Conservation (phyloP, 352 stramenopile species). For the Globisporangium okanoganense region DNA sequence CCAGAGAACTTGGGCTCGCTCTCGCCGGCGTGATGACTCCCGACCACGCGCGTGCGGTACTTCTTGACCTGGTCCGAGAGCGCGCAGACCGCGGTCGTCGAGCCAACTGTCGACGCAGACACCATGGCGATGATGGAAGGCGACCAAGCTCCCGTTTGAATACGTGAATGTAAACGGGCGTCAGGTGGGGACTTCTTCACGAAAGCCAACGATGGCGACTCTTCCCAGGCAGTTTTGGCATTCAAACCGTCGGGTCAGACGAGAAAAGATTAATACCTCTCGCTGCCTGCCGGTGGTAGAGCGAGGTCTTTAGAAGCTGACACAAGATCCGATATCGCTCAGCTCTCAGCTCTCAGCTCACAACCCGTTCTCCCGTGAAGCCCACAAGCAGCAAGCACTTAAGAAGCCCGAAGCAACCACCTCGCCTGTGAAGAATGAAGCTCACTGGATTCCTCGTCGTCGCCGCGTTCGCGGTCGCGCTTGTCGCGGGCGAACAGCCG, state of each 20-base stretch:
- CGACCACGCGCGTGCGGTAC: constrained; percentile 61
- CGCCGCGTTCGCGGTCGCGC: neutral
- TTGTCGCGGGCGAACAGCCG: neutral
- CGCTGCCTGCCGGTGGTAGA: too few relatives aligned
- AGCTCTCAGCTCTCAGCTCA: too few relatives aligned
- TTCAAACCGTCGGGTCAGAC: neutral
- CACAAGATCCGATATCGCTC: neutral
- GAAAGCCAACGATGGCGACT: neutral
- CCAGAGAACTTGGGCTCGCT: constrained; percentile 20
- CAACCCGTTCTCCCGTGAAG: neutral
- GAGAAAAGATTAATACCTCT: too few relatives aligned
- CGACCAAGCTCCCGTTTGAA: neutral
- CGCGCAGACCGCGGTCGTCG: constrained; percentile 59
- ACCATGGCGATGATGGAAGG: constrained; percentile 31
- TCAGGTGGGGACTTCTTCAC: neutral
- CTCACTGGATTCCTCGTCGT: neutral
- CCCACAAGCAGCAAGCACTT: neutral
- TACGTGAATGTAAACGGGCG: neutral
- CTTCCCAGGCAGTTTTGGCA: neutral
- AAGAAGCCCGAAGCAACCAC: neutral
- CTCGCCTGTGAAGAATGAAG: constrained; percentile 1
- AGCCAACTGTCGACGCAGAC: constrained; percentile 54
- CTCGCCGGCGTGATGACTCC: constrained; percentile 20
- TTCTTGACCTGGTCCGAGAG: constrained; percentile 83
- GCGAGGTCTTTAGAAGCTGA: too few relatives aligned